Evolutionary conservation across 2,329 filamentous ascomycete genomes (phyloP).

Genomic region (Hypoxylon sp.): DNA sequence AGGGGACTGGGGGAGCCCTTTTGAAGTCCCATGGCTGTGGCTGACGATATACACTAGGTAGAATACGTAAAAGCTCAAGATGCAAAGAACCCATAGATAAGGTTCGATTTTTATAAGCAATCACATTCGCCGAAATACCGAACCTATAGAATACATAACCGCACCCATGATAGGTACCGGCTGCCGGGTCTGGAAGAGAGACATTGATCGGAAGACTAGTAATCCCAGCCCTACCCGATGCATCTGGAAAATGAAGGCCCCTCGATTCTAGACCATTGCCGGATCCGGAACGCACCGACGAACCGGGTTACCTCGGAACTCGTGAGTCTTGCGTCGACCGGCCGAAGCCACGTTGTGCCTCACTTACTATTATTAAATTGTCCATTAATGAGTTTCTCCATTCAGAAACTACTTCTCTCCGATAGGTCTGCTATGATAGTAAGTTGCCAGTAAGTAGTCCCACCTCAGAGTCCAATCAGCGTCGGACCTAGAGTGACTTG

Average conservation of each 20-base stretch:
- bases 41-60: constrained; percentile 9
- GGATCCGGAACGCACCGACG: constrained; percentile 41
- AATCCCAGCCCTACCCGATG: constrained; percentile 35
- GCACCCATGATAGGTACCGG: constrained; percentile 8
- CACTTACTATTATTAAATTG: constrained; percentile 9
- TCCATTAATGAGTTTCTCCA: constrained; percentile 27
- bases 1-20: too few relatives aligned
- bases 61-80: constrained; percentile 27
- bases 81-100: not conserved
- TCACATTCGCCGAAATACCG: constrained; percentile 14
- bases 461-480: constrained; percentile 28
- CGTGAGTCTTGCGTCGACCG: constrained; percentile 21
- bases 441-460: constrained; percentile 19
- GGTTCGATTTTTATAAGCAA: not conserved
- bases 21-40: constrained; percentile 26
- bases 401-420: constrained; percentile 26
- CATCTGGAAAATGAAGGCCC: constrained; percentile 21
- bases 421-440: constrained; percentile 19
- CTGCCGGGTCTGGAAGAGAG: constrained; percentile 13
- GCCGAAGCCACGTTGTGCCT: constrained; percentile 23
- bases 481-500: constrained; percentile 8
- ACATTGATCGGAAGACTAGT: constrained; percentile 11
- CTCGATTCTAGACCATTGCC: constrained; percentile 31
- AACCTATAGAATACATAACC: constrained; percentile 8
- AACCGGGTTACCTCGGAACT: constrained; percentile 37